These are phyloP conservation scores for Microbotryum saponariae DNA, from an alignment of 1,284 basidiomycete species.

Conservation along the genomic window DNA sequence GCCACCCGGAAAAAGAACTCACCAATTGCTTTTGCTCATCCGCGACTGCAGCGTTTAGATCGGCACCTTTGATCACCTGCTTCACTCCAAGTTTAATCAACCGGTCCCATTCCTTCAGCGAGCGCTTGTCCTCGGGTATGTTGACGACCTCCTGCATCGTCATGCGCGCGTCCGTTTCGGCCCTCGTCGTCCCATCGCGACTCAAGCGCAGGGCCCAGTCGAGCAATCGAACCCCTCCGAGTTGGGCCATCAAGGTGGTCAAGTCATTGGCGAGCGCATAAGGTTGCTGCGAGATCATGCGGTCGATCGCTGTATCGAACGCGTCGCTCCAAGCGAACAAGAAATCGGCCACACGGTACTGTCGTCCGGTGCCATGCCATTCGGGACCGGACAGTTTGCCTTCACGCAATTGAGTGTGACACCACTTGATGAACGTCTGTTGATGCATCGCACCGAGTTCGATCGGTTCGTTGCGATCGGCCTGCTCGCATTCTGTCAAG, in stretches of 20 bases:
- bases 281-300: constrained; percentile 22
- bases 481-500: constrained; percentile 23
- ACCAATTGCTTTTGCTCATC: constrained; percentile 56
- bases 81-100: constrained; percentile 21
- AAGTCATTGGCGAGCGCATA: constrained; percentile 28
- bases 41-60: constrained; percentile 16
- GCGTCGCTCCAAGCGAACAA: constrained; percentile 28
- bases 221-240: constrained; percentile 23
- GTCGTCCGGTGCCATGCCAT: constrained; percentile 24
- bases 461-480: constrained; percentile 28
- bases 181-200: constrained; percentile 9
- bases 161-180: constrained; percentile 11
- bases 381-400: constrained; percentile 21
- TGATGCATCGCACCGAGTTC: constrained; percentile 26
- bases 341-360: constrained; percentile 26
- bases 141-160: constrained; percentile 1
- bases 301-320: constrained; percentile 28
- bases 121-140: constrained; percentile 6
- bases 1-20: constrained; percentile 10
- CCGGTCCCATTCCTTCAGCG: constrained; percentile 19
- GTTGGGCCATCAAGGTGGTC: constrained; percentile 21
- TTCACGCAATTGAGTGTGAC: constrained; percentile 19
- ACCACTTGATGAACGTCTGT: constrained; percentile 20
- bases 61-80: constrained; percentile 9
- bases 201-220: constrained; percentile 26